These are phyloP conservation scores for Mycena amicta DNA, from an alignment of 768 basidiomycete genomes.

Conservation along the genomic window DNA sequence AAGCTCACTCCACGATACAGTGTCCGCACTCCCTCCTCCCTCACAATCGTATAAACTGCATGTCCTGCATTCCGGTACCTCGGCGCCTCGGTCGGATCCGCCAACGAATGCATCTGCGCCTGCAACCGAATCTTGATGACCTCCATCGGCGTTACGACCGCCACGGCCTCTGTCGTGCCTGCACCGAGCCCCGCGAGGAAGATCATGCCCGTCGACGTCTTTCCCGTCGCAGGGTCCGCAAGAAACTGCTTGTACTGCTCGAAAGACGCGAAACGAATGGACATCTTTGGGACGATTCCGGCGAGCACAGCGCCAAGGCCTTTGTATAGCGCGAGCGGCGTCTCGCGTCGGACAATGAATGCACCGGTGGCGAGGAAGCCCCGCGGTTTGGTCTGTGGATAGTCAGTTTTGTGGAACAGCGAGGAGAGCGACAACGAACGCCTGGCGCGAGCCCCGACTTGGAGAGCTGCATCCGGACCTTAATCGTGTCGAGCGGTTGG, in stretches of 20 bases:
- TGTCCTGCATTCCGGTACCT: slow-evolving; percentile 96
- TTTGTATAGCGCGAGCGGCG: slow-evolving; percentile 95
- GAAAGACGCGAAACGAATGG: slow-evolving; percentile 96
- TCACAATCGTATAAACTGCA: slow-evolving; percentile 90
- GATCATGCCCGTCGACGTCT: slow-evolving; percentile 76
- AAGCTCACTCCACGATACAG: slow-evolving; percentile 92
- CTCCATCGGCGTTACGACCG: slow-evolving; percentile 98
- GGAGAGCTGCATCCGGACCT: slow-evolving; percentile 99
- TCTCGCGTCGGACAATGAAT: slow-evolving; percentile 87
- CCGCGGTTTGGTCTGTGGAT: slow-evolving; percentile 78
- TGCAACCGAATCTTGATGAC: slow-evolving; percentile 98
- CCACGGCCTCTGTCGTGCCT: slow-evolving; percentile 92
- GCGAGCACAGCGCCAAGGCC: slow-evolving; percentile 95
- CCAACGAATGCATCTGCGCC: slow-evolving; percentile 95
- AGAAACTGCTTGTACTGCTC: slow-evolving; percentile 90
- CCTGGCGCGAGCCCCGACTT: slow-evolving; percentile 77
- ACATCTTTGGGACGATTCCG: slow-evolving; percentile 99
- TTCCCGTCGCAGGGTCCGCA: slow-evolving; percentile 74
- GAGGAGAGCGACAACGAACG: slow-evolving; percentile 52
- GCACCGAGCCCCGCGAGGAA: slow-evolving; percentile 95
- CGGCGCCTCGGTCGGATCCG: slow-evolving; percentile 92
- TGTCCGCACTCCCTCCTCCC: slow-evolving; percentile 85
- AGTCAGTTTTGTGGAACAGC: not conserved
- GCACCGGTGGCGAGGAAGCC: slow-evolving; percentile 91
- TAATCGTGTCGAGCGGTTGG: slow-evolving; percentile 97